phyloP scores from a whole-genome alignment of 345 rosid genomes.

The Eucalyptus curtisii region DNA sequence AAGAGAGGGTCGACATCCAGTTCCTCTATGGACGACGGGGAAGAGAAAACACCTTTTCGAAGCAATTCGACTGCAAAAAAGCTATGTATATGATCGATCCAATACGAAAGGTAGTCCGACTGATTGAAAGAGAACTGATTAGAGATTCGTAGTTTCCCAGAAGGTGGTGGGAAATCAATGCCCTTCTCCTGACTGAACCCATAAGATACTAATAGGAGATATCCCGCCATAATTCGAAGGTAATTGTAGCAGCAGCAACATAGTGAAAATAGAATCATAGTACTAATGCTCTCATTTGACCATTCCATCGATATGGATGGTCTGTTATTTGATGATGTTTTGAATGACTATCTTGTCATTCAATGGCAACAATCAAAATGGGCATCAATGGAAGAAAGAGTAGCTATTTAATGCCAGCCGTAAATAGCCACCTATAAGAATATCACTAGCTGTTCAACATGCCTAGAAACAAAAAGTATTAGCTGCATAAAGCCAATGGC shows the following conservation, averaged over 20 bases:
- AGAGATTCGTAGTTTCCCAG: neutral
- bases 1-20: neutral
- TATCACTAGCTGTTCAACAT: neutral
- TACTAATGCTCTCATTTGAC: neutral
- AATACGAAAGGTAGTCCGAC: neutral
- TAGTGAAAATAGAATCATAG: neutral
- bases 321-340: neutral
- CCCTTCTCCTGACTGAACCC: neutral
- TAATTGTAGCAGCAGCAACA: neutral
- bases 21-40: neutral
- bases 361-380: neutral
- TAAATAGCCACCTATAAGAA: neutral
- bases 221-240: neutral
- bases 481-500: neutral
- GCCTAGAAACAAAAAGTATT: neutral
- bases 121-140: neutral
- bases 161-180: neutral
- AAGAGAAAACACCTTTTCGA: neutral
- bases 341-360: neutral
- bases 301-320: neutral
- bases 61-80: neutral
- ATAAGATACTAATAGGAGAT: neutral
- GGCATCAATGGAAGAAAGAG: neutral
- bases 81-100: neutral
- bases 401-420: neutral